Conservation (phyloP, 2,329 filamentous ascomycete genomes). For the Xylaria sp. region DNA sequence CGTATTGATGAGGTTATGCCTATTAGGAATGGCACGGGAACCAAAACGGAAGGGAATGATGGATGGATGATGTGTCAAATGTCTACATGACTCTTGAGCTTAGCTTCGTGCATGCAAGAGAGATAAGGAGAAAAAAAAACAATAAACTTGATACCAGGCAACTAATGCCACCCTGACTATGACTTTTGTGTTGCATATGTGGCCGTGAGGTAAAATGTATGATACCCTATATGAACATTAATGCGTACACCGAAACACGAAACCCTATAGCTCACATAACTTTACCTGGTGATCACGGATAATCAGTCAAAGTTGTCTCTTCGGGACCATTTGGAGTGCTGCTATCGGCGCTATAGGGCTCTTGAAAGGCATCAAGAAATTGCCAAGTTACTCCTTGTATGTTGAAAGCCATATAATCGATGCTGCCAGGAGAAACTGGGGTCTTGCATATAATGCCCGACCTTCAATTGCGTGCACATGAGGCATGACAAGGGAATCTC, state of each 20-base stretch:
- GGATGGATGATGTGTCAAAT: constrained; percentile 21
- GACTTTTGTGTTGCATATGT: not conserved
- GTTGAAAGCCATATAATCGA: not conserved
- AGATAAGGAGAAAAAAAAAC: constrained; percentile 34
- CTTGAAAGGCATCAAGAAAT: too few relatives aligned
- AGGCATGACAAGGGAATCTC: not conserved
- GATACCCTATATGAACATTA: not conserved
- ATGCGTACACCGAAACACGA: not conserved
- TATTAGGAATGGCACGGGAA: constrained; percentile 28
- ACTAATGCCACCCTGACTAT: not conserved
- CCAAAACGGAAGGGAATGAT: constrained; percentile 32
- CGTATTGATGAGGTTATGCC: constrained; percentile 45
- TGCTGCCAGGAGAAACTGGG: not conserved
- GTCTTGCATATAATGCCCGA: too few relatives aligned
- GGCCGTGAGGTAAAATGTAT: not conserved
- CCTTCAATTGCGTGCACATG: not conserved
- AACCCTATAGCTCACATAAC: not conserved
- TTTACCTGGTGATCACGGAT: too few relatives aligned
- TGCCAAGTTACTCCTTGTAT: too few relatives aligned
- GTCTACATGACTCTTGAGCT: constrained; percentile 14
- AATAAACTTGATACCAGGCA: constrained; percentile 38
- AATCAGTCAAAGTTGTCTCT: too few relatives aligned
- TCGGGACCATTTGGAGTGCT: too few relatives aligned
- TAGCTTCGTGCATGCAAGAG: constrained; percentile 13
- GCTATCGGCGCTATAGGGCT: too few relatives aligned